These are phyloP conservation scores for Sporothrix phasma DNA, from an alignment of 2,329 filamentous ascomycete species.

Conservation along the genomic window DNA sequence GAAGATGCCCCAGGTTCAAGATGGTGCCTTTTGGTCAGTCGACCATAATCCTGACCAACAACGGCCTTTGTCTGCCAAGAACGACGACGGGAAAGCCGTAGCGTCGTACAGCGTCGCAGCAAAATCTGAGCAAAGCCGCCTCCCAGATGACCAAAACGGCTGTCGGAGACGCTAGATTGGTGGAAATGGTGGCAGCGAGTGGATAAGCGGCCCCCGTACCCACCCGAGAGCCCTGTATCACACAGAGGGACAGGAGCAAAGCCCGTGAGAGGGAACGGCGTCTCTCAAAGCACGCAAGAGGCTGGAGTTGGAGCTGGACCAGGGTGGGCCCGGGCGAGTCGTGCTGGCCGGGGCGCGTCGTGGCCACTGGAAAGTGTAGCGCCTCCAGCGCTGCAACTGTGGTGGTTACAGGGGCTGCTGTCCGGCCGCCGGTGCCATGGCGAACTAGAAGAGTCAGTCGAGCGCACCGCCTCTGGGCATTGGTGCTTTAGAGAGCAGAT, in stretches of 20 bases:
- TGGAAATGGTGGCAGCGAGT: too few relatives aligned
- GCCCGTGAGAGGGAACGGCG: background rate
- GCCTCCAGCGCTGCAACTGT: background rate
- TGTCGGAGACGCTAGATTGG: too few relatives aligned
- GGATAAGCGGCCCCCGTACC: background rate
- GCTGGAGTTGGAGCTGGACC: background rate
- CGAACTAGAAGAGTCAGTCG: slow-evolving; percentile 10
- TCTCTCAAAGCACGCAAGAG: slow-evolving; percentile 16
- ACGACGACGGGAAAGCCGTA: too few relatives aligned
- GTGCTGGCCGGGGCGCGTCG: background rate
- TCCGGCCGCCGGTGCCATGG: background rate
- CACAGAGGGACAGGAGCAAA: background rate
- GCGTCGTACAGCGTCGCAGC: too few relatives aligned
- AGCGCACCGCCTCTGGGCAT: slow-evolving; percentile 11
- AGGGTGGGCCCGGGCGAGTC: background rate
- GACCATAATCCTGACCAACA: background rate
- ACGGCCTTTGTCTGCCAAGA: background rate
- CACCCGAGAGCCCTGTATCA: slow-evolving; percentile 2
- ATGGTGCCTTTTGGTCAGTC: background rate
- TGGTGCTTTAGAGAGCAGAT: slow-evolving; percentile 13
- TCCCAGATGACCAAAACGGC: background rate
- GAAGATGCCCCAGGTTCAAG: too few relatives aligned
- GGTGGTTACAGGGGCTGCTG: background rate
- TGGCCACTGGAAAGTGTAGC: background rate
- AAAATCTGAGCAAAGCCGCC: background rate